These are phyloP conservation scores for Silene conica DNA, from an alignment of 148 eudicot genomes.

Conservation along the genomic window DNA sequence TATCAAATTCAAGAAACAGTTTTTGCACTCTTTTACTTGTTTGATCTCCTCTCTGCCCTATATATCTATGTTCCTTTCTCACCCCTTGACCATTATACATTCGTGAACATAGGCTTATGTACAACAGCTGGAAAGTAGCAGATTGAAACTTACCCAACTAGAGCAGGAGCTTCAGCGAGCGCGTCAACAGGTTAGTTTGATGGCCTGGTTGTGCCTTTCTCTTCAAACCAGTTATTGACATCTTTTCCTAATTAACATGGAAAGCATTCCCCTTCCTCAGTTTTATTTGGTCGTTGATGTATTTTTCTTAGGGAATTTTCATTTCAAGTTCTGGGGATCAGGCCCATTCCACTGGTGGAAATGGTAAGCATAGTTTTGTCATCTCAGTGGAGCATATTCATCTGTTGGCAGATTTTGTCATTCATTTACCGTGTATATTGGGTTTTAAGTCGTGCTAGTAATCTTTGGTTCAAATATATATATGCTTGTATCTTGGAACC, in stretches of 20 bases:
- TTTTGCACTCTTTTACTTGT: neutral
- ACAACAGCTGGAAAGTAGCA: slow-evolving; percentile 50
- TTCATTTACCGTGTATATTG: neutral
- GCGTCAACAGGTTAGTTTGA: slow-evolving; percentile 44
- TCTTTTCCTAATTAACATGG: neutral
- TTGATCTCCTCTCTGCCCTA: slow-evolving; percentile 3
- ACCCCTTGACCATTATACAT: neutral
- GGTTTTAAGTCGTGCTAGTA: neutral
- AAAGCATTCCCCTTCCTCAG: neutral
- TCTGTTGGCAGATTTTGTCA: neutral
- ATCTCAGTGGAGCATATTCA: neutral
- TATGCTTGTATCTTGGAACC: neutral
- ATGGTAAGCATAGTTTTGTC: slow-evolving; percentile 32
- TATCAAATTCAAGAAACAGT: neutral
- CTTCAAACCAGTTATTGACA: neutral
- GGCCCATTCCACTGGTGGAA: slow-evolving; percentile 47
- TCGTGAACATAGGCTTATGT: slow-evolving; percentile 41
- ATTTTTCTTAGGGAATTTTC: slow-evolving; percentile 37
- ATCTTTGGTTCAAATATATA: neutral
- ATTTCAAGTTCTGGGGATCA: slow-evolving; percentile 50
- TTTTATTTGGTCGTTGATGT: neutral
- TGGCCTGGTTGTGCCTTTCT: neutral
- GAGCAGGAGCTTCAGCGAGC: slow-evolving; percentile 59
- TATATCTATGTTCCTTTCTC: neutral
- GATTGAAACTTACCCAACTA: slow-evolving; percentile 50